Percentiles rank a stretch among this genome's conserved stretches.
Conservation (phyloP, 2,329 filamentous ascomycete genomes). For the Colletotrichum graminicola region DNA sequence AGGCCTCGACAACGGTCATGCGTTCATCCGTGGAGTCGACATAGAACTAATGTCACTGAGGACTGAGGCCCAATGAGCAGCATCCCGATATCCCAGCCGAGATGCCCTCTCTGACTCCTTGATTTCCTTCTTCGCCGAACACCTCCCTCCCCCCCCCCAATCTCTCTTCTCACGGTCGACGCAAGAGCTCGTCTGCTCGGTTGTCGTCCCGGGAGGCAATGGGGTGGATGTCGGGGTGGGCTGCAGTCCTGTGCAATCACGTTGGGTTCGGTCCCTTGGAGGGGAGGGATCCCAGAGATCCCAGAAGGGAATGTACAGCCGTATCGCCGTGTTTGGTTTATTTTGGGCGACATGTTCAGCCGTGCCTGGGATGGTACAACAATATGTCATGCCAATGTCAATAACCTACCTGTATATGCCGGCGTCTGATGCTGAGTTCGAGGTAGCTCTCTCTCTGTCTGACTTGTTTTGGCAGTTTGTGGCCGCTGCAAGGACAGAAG, state of each 20-base stretch:
- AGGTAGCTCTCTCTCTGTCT: background rate
- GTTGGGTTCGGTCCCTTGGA: background rate
- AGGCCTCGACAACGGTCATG: conserved; percentile 62
- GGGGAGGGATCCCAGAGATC: background rate
- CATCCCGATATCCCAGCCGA: conserved; percentile 55
- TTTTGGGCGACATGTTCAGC: conserved; percentile 15
- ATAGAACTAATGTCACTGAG: conserved; percentile 59
- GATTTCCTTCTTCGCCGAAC: conserved; percentile 48
- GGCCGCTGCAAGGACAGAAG: conserved; percentile 29
- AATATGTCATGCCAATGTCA: background rate
- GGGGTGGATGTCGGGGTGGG: background rate
- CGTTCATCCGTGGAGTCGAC: conserved; percentile 62
- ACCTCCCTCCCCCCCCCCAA: background rate
- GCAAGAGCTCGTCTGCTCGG: conserved; percentile 14
- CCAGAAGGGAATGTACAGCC: conserved; percentile 20
- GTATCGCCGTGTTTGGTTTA: conserved; percentile 7
- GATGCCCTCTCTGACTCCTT: conserved; percentile 49
- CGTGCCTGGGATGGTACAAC: background rate
- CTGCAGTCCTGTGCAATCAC: conserved; percentile 6
- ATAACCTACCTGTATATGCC: background rate
- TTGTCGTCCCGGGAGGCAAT: conserved; percentile 2
- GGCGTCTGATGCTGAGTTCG: conserved; percentile 1
- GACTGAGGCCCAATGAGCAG: conserved; percentile 58
- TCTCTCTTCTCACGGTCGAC: conserved; percentile 15
- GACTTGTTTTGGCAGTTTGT: conserved; percentile 3